Conservation (phyloP, 768 basidiomycete species). For the Daedalea quercina region DNA sequence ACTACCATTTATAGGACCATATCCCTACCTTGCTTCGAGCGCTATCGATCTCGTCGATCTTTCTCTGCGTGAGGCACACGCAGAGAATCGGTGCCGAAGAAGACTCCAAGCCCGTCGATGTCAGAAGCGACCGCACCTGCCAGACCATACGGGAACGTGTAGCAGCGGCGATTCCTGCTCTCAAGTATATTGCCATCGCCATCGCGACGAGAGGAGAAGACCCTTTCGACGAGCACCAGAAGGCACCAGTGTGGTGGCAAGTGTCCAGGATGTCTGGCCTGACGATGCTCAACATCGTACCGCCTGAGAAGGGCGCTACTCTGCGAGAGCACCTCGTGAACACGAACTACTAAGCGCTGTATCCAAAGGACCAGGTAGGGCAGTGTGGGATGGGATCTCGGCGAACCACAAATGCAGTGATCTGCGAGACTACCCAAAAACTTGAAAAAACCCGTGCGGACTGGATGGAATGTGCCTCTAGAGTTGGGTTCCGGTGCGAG, state of each 20-base stretch:
- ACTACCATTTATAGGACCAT: background rate
- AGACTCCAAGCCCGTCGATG: background rate
- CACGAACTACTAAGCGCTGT: too few relatives aligned
- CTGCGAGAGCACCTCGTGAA: background rate
- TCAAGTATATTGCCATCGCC: background rate
- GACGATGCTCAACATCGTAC: background rate
- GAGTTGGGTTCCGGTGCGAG: too few relatives aligned
- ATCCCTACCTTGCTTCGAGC: background rate
- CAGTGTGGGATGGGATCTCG: too few relatives aligned
- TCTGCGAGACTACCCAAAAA: too few relatives aligned
- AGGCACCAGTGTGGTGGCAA: conserved; percentile 1
- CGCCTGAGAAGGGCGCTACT: background rate
- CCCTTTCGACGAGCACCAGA: background rate
- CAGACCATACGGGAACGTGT: background rate
- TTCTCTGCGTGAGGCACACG: background rate
- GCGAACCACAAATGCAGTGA: too few relatives aligned
- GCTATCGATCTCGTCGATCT: background rate
- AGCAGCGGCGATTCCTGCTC: background rate
- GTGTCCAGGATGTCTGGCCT: background rate
- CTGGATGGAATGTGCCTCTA: too few relatives aligned
- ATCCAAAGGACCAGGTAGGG: too few relatives aligned
- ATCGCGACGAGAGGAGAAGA: background rate
- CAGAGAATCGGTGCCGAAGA: background rate
- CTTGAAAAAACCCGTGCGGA: too few relatives aligned
- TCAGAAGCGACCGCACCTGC: background rate